These are phyloP conservation scores for Aspergillus alliaceus DNA, from an alignment of 2,329 filamentous ascomycete species.

Conservation along the genomic window DNA sequence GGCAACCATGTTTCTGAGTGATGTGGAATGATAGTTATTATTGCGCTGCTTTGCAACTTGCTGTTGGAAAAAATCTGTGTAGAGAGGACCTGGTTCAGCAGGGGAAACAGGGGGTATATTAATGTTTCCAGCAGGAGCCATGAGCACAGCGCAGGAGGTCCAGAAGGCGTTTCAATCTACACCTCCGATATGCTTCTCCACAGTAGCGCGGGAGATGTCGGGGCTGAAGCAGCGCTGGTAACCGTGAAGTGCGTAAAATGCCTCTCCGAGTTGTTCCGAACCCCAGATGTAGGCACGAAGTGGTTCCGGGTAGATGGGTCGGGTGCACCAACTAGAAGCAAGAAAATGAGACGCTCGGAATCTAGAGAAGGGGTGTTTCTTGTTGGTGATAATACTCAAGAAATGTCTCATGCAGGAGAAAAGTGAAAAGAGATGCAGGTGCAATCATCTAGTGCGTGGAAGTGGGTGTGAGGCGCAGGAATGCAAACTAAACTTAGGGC, in stretches of 20 bases:
- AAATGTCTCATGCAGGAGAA: conserved; percentile 19
- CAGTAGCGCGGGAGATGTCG: conserved; percentile 43
- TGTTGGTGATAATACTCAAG: conserved; percentile 10
- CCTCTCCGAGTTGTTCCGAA: conserved; percentile 36
- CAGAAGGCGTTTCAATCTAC: conserved; percentile 10
- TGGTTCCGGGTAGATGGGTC: conserved; percentile 22
- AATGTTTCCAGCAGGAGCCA: conserved; percentile 39
- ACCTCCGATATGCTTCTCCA: conserved; percentile 36
- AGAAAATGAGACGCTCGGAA: conserved; percentile 14
- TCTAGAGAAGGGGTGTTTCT: conserved; percentile 11
- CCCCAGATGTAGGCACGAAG: conserved; percentile 28
- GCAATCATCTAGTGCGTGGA: neutral
- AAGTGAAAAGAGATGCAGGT: neutral
- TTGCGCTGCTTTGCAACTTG: conserved; percentile 58
- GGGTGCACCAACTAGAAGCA: conserved; percentile 20
- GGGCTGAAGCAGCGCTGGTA: conserved; percentile 22
- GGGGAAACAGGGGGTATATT: conserved; percentile 46
- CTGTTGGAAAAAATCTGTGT: conserved; percentile 58
- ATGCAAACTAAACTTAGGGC: neutral
- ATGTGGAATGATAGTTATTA: conserved; percentile 60
- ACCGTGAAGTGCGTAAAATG: conserved; percentile 24
- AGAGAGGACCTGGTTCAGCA: conserved; percentile 48
- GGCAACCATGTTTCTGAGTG: conserved; percentile 53
- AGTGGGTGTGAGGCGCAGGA: neutral
- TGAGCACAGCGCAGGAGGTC: conserved; percentile 19